Base-by-base conservation (phyloP, 1,284 basidiomycete genomes). In the Sporisorium sorghi region DNA sequence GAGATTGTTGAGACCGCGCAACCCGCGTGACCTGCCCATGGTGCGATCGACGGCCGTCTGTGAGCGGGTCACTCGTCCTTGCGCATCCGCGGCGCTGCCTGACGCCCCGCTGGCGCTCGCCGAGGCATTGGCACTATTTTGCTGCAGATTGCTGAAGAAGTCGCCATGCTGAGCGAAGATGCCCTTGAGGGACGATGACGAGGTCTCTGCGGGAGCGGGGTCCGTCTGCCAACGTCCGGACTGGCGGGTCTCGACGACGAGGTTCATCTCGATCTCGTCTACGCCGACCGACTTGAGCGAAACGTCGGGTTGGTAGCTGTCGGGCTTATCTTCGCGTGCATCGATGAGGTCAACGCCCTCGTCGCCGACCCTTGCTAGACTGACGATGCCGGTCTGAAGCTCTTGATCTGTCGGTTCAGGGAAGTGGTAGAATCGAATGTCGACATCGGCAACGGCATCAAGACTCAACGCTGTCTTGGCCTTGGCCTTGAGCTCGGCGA, bases 1-100 rank as follows among this genome's bases (percentile, higher is more conserved):
- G 87, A 96, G 90, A 82, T 97, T 97, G 43, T 90, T 90, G 26
- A 97, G 87, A 32, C 94, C 95, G 17, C 94, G 88, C 1, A 92
- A 91, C 1, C 94, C 94, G 24, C 90, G 77, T 66, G 66, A 81
- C 74, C 59, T 75, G 63, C 49, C 77, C 55, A 52, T 68, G 58
- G 24, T 71, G 58, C 73, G 58, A 53, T 77, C 80, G 12, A n/a
- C 15, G 10, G 59, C 73, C 5, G 73, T 64, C 46, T 74, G 70
- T 9, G 78, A 76, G 11, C 77, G 65, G n/a, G 76, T 77, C 24
- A 77, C 26, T 84, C 76, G 50, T 65, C 73, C 66, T 48, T 58
- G 60, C 33, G 56, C 46, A 23, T 69, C 64, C 24, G 33, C 47
- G 23, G 53, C 23, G 12, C 40, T 43, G 26, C 23, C 49, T 15